phyloP scores from a whole-genome alignment of 176 grass and related monocot species.

The Metroxylon sagu region DNA sequence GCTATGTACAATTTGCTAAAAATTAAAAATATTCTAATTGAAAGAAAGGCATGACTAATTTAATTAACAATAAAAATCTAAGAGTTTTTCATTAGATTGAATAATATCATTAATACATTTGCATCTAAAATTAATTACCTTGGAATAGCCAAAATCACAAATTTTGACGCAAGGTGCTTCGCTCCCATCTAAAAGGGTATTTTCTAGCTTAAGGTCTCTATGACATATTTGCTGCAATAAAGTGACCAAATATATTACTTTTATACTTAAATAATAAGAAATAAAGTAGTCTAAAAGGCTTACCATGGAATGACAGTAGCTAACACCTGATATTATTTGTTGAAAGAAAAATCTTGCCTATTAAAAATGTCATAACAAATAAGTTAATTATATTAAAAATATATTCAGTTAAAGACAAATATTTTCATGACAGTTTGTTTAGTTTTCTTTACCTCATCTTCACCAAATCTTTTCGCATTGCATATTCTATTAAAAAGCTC shows the following conservation, averaged over 20 bases:
- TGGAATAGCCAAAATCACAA: constrained; percentile 98
- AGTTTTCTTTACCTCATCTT: constrained; percentile 65
- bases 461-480: constrained; percentile 73
- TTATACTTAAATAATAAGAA: not conserved
- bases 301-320: constrained; percentile 99
- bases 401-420: not conserved
- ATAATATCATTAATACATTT: too few species aligned
- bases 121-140: constrained; percentile 29
- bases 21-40: too few species aligned
- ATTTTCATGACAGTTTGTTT: not conserved
- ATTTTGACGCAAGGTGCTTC: constrained; percentile 78
- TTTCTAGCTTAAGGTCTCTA: constrained; percentile 93
- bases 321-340: constrained; percentile 91
- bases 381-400: constrained; percentile 10
- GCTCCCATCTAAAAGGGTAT: constrained; percentile 89
- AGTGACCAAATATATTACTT: too few species aligned
- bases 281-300: not conserved
- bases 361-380: constrained; percentile 1
- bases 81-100: too few species aligned
- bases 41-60: too few species aligned
- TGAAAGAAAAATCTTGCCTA: constrained; percentile 99
- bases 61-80: too few species aligned
- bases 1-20: too few species aligned
- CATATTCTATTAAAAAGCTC: constrained; percentile 91
- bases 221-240: constrained; percentile 84